Evolutionary conservation across 1,139 yeast species (phyloP).

Genomic region (Entelexis sorbosivorans): DNA sequence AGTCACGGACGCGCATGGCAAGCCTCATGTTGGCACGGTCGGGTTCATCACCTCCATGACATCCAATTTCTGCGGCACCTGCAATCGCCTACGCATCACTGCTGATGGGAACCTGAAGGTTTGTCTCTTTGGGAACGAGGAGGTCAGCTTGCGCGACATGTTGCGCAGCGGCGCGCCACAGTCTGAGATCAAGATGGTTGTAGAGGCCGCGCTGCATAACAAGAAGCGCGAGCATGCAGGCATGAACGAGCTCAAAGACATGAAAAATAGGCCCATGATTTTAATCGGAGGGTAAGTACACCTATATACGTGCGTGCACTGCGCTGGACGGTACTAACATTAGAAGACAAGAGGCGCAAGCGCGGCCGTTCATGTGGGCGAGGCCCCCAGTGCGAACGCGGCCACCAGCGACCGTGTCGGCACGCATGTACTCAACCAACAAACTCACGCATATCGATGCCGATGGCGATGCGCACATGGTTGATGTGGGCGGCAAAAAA

Average conservation of each 20-base stretch:
- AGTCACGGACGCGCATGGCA: slow-evolving; percentile 28
- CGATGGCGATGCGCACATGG: slow-evolving; percentile 41
- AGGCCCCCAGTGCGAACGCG: too few relatives aligned
- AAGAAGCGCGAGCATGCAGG: slow-evolving; percentile 44
- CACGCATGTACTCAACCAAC: slow-evolving; percentile 5
- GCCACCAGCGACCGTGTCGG: too few relatives aligned
- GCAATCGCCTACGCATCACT: slow-evolving; percentile 41
- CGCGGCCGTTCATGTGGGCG: too few relatives aligned
- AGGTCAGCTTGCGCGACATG: slow-evolving; percentile 38
- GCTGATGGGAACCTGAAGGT: slow-evolving; percentile 44
- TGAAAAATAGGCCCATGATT: slow-evolving; percentile 45
- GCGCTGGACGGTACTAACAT: too few relatives aligned
- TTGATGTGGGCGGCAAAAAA: slow-evolving; percentile 34
- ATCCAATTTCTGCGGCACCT: slow-evolving; percentile 40
- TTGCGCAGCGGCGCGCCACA: slow-evolving; percentile 32
- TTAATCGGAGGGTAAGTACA: slow-evolving; percentile 39
- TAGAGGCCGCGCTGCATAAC: slow-evolving; percentile 36
- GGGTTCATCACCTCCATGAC: slow-evolving; percentile 48
- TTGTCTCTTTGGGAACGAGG: slow-evolving; percentile 43
- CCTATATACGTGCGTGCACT: neutral
- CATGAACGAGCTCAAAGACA: slow-evolving; percentile 35
- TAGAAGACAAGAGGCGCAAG: neutral
- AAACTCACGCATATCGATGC: slow-evolving; percentile 35
- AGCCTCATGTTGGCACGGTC: slow-evolving; percentile 32
- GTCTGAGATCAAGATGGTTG: slow-evolving; percentile 31